These are phyloP conservation scores for Echinosophora koreensis DNA, from an alignment of 306 rosid genomes.

Conservation along the genomic window DNA sequence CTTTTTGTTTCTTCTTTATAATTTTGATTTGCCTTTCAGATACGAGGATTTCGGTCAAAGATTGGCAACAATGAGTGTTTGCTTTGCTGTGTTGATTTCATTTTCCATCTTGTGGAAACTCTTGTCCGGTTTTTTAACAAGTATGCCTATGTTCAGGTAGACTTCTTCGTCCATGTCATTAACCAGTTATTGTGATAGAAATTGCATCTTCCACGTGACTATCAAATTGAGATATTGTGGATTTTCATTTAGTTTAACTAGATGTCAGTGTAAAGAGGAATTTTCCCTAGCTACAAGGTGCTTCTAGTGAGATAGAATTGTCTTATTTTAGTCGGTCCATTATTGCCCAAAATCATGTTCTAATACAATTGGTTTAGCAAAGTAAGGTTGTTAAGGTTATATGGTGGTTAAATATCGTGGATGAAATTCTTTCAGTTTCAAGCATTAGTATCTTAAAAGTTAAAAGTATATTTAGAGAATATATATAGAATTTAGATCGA, in stretches of 20 bases:
- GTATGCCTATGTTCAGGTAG: conserved; percentile 97
- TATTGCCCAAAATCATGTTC: not conserved
- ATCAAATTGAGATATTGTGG: not conserved
- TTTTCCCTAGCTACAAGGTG: no score
- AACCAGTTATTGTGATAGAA: conserved; percentile 10
- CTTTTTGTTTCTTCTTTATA: conserved; percentile 10
- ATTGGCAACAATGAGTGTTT: conserved; percentile 96
- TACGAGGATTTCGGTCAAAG: conserved; percentile 95
- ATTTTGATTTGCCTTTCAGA: conserved; percentile 59
- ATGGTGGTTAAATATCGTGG: not conserved
- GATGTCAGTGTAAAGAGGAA: not conserved
- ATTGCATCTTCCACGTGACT: conserved; percentile 20
- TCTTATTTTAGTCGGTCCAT: not conserved
- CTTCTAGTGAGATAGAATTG: no score
- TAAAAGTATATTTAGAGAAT: not conserved
- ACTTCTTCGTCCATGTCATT: conserved; percentile 18
- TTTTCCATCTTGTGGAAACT: conserved; percentile 98
- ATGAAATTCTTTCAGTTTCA: not conserved
- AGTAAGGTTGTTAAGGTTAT: not conserved
- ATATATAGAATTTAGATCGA: not conserved
- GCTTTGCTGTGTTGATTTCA: conserved; percentile 95
- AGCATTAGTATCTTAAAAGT: not conserved
- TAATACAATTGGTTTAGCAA: not conserved
- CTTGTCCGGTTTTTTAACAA: conserved; percentile 98
- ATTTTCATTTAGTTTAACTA: conserved; percentile 1